Base-by-base conservation (phyloP, 139 green algal genomes). In the Pleodorina starrii region DNA sequence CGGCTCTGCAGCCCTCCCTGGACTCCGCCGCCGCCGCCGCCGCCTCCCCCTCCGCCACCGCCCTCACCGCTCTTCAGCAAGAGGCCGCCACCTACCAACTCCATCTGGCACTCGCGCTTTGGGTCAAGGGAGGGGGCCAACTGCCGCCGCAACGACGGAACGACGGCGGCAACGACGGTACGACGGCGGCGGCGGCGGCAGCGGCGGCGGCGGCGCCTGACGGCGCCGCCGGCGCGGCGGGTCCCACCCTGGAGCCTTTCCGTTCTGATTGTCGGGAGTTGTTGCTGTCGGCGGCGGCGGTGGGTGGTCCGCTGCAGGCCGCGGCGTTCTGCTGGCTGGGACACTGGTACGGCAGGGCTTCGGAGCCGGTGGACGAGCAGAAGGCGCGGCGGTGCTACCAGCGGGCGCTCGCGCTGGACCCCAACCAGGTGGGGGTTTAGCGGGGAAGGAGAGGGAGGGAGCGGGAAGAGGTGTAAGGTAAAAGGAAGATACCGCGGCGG, bases 321-420 rank as follows among this genome's bases (percentile, higher is more conserved):
- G 73, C 83, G 29, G 95, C 95, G 19, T 95, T 97, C 72, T 86
- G 92, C 11, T 94, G 90, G 84, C 88, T 97, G 59, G 95, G 95
- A 11, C 91, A 91, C 63, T 97, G 85, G 85, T 96, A 96, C 57
- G 40, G 16, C 10, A 57, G 95, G 40, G 60, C 40, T 16, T 63
- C 57, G 50, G 91, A 96, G 46, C 92, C 91, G 27, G 23, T 78
- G 10, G 92, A 97, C 51, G 73, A 60, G 27, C 50, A 81, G 7
- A 87, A 92, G 42, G 96, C 96, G 5, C 50, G 79, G 60, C 92
- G 94, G 48, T 97, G 94, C 92, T 98, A 94, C 88, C 91, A 96
- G 90, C 87, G 92, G 7, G 92, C 93, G 1, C 90, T 98, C 88
- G 90, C 91, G 11, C 91, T 98, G 21, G 94, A 98, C 89, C 94